These are phyloP conservation scores for Carex kokanica DNA, from an alignment of 176 grass and related monocot species.

Conservation along the genomic window DNA sequence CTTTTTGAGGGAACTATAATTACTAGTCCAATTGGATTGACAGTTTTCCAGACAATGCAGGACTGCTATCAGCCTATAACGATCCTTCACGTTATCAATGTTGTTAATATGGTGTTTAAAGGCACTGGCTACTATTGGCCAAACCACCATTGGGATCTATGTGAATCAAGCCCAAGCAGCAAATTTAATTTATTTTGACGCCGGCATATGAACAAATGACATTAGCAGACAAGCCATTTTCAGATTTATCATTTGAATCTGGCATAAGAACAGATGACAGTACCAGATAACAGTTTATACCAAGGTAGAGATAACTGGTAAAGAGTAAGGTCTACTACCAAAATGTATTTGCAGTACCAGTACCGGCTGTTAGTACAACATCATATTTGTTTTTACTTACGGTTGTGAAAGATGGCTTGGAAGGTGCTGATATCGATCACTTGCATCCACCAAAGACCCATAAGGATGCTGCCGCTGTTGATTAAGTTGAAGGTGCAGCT, in stretches of 20 bases:
- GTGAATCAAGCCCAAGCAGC: not conserved
- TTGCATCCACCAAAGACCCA: constrained; percentile 43
- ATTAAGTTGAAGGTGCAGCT: constrained; percentile 95
- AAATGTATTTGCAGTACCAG: not conserved
- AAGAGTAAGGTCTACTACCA: not conserved
- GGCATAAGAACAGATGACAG: not conserved
- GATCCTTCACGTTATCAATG: not conserved
- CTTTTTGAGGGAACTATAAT: not conserved
- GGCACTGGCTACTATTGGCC: not conserved
- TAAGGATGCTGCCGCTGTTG: constrained; percentile 83
- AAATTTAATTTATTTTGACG: not conserved
- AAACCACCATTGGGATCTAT: not conserved
- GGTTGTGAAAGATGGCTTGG: constrained; percentile 65
- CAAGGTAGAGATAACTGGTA: not conserved
- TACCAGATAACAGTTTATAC: not conserved
- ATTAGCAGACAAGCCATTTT: not conserved
- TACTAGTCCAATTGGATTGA: not conserved
- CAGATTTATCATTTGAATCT: not conserved
- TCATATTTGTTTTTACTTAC: constrained; percentile 45
- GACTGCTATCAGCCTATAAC: not conserved
- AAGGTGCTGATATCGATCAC: constrained; percentile 53
- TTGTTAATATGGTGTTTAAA: not conserved
- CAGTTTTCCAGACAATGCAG: not conserved
- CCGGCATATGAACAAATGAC: not conserved
- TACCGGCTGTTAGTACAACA: not conserved